Evolutionary conservation across 352 stramenopile species (phyloP), one percentile per base, ranked within the genome.

Genomic region (Plasmopara halstedii): DNA sequence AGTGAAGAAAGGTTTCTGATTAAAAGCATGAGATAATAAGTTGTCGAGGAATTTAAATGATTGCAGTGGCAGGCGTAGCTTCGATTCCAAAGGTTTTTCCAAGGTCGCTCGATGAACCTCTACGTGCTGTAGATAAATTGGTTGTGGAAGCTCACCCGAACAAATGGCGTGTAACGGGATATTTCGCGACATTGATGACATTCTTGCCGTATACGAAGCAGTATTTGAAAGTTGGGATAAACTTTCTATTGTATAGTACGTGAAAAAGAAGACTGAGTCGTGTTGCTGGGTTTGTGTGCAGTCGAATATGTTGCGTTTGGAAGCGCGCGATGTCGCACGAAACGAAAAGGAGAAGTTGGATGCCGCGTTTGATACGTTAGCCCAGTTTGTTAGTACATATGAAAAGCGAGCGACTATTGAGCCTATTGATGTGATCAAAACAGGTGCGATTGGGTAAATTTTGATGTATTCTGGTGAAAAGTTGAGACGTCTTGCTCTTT

Each of bases 161-260:
- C 56, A 86, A 88, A 52, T 94, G 82, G 82, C 74, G 82, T 14
- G 82, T 94, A 48, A 94, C 88, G 51, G 82, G 82, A 15, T 94
- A 94, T 46, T 91, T 94, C 56, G 76, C 79, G 13, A 89, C 79
- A 44, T 61, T 94, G 22, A 91, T 91, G 82, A 83, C 72, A 33
- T 94, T 94, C 49, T 51, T 94, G 33, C 82, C 82, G 23, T 94
- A 90, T 49, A 94, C 82, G 2, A 94, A 94, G 49, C 81, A 88
- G 50, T 89, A 88, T 25, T 47, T 94, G 17, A 88, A 90, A 67
- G 77, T 88, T 34, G 11, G 57, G 15, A 34, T 11, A 14, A 33
- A 4, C 2, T 1, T 44, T 34, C 2, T 31, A 22, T 17, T 18
- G 31, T 7, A 14, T 35, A 7, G 6, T 1, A n/a, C 31, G 31